Conservation (phyloP, 2,329 filamentous ascomycete species). For the Sodiomyces alkalinus region DNA sequence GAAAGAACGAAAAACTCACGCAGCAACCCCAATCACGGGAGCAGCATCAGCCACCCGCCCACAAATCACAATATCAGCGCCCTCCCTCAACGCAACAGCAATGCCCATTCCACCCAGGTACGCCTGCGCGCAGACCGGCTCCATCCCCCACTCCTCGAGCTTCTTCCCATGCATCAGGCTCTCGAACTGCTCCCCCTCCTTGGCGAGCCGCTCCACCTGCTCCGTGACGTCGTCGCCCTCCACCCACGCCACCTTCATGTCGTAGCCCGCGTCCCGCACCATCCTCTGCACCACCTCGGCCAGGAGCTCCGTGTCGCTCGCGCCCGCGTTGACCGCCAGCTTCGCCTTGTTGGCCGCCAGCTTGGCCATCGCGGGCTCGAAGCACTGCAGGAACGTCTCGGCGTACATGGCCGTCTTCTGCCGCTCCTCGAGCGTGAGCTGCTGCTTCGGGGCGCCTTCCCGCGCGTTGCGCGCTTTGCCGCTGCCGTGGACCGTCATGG, state of each 20-base stretch:
- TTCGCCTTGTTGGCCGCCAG: slow-evolving; percentile 7
- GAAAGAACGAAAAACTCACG: too few species aligned
- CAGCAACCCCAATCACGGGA: slow-evolving; percentile 34
- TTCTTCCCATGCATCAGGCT: slow-evolving; percentile 9
- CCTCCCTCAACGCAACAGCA: slow-evolving; percentile 4
- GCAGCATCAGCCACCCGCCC: slow-evolving; percentile 24
- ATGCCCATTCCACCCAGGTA: slow-evolving; percentile 22
- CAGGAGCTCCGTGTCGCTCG: slow-evolving; percentile 1
- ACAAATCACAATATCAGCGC: slow-evolving; percentile 10
- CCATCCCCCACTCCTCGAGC: slow-evolving; percentile 11
- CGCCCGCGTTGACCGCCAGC: slow-evolving; percentile 1
- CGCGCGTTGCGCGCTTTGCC: slow-evolving; percentile 5
- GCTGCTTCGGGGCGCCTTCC: slow-evolving; percentile 1
- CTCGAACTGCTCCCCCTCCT: slow-evolving; percentile 12
- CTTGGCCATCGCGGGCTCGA: not conserved
- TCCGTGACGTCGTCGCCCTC: slow-evolving; percentile 9
- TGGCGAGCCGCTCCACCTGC: slow-evolving; percentile 7
- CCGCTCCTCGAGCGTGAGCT: slow-evolving; percentile 5
- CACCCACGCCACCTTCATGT: slow-evolving; percentile 12
- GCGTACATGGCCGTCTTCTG: slow-evolving; percentile 10
- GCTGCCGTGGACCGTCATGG: slow-evolving; percentile 29
- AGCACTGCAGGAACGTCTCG: slow-evolving; percentile 13
- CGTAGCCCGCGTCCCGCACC: slow-evolving; percentile 14
- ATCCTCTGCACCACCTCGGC: slow-evolving; percentile 1
- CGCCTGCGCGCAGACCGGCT: slow-evolving; percentile 8